Evolutionary conservation across 83 land plant genomes (phyloP).

Genomic region (Picea mariana): DNA sequence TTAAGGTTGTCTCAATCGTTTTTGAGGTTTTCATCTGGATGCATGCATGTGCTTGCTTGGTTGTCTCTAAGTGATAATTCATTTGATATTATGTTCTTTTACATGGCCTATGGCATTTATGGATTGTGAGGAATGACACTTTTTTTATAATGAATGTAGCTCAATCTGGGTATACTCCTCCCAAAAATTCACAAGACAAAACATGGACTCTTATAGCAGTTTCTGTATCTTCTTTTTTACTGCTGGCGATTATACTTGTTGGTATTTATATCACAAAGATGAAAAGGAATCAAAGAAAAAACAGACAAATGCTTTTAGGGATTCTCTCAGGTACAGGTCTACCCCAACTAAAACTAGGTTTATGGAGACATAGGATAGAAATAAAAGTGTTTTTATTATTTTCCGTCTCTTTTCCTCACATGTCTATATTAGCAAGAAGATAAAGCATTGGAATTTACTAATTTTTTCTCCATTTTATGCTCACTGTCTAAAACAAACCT

Average conservation of each 20-base stretch:
- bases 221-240: neutral
- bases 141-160: slow-evolving; percentile 8
- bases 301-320: neutral
- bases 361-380: neutral
- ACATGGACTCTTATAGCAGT: neutral
- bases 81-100: neutral
- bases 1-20: no score
- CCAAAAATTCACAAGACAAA: neutral
- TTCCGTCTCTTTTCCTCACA: neutral
- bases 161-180: neutral
- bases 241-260: neutral
- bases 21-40: neutral
- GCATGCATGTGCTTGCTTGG: neutral
- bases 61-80: neutral
- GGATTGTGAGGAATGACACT: neutral
- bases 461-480: slow-evolving; percentile 3
- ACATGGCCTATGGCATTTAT: neutral
- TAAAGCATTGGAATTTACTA: neutral
- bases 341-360: neutral
- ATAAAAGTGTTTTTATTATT: neutral
- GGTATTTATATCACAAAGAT: neutral
- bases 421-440: neutral
- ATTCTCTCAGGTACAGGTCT: neutral
- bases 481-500: neutral
- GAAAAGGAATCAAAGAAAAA: neutral